A percentile compares a stretch with the other conserved stretches of the same genome.
Evolutionary conservation across 2,329 filamentous ascomycete species (phyloP).

Genomic region (Byssothecium circinans): DNA sequence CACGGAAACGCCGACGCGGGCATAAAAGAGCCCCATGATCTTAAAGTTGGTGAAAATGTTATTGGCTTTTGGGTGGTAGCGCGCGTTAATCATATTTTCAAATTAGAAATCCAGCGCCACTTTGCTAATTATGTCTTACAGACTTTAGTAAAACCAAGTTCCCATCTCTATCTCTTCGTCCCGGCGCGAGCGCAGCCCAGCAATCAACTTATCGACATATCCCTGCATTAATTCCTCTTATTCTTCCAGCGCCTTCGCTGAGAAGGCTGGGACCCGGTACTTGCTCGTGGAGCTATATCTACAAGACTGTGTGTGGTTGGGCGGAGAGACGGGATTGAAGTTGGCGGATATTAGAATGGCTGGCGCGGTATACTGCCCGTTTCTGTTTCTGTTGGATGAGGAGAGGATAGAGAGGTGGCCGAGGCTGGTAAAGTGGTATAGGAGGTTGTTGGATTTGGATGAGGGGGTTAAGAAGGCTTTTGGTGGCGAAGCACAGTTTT

Average conservation of each 20-base stretch:
- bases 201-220: neutral
- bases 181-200: neutral
- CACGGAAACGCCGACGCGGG: neutral
- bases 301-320: neutral
- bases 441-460: neutral
- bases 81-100: neutral
- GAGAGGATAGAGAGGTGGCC: neutral
- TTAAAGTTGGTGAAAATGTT: neutral
- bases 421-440: neutral
- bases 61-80: neutral
- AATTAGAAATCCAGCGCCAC: neutral
- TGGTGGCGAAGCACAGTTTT: neutral
- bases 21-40: neutral
- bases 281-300: too few species aligned
- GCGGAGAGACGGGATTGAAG: too few species aligned
- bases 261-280: neutral
- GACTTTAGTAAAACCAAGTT: neutral
- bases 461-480: neutral
- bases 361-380: too few species aligned
- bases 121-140: neutral
- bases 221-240: neutral
- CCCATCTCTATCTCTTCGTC: neutral
- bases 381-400: neutral
- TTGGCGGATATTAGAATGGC: too few species aligned
- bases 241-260: neutral